Conservation (phyloP, 441 rosid genomes). For the Brassica hybrid region DNA sequence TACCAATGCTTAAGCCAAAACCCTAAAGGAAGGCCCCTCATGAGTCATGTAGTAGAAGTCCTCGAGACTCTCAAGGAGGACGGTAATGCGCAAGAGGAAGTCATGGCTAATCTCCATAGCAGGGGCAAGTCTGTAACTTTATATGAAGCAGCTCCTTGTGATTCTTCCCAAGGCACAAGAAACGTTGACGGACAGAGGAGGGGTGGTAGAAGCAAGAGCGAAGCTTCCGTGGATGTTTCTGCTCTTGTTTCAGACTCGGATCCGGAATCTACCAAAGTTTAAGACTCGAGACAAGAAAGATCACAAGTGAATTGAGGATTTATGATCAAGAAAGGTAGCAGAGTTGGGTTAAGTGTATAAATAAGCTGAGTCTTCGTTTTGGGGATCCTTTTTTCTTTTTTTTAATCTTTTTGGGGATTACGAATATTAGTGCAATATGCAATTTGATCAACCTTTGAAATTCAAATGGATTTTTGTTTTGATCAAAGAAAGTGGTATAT, state of each 20-base stretch:
- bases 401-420: constrained; percentile 19
- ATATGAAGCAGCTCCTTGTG: constrained; percentile 65
- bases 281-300: constrained; percentile 23
- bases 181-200: constrained; percentile 40
- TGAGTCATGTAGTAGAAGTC: constrained; percentile 86
- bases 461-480: constrained; percentile 25
- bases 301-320: not conserved
- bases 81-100: constrained; percentile 48
- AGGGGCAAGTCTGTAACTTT: constrained; percentile 54
- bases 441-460: constrained; percentile 17
- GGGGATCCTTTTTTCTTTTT: constrained; percentile 31
- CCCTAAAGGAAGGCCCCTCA: constrained; percentile 94
- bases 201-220: constrained; percentile 21
- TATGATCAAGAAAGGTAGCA: not conserved
- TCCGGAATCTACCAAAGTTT: constrained; percentile 37
- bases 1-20: constrained; percentile 94
- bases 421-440: constrained; percentile 32
- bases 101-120: constrained; percentile 45
- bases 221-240: constrained; percentile 28
- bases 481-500: constrained; percentile 59
- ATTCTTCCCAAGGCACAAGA: constrained; percentile 39
- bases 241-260: constrained; percentile 23
- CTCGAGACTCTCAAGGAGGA: constrained; percentile 66
- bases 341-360: not conserved
- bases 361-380: constrained; percentile 47